phyloP scores from a whole-genome alignment of 345 rosid species.

The Streptanthus diversifolius region DNA sequence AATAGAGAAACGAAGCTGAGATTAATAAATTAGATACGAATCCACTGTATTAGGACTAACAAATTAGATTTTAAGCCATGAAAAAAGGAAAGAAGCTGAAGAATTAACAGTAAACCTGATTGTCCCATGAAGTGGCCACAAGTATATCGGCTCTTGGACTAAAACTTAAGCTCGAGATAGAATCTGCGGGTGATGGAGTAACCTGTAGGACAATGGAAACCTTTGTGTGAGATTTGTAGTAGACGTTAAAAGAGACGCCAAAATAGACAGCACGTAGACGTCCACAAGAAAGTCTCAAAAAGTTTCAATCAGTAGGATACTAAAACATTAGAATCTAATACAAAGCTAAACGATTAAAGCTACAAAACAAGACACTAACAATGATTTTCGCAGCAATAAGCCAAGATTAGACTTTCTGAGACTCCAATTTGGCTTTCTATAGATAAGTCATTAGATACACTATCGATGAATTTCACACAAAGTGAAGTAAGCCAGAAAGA shows the following conservation, averaged over 20 bases:
- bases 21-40: background rate
- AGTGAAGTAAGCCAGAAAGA: background rate
- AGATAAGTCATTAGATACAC: background rate
- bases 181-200: constrained; percentile 76
- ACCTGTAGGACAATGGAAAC: constrained; percentile 44
- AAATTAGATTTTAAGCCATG: background rate
- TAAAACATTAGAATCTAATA: background rate
- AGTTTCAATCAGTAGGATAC: background rate
- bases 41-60: background rate
- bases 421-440: background rate
- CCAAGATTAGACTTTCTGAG: background rate
- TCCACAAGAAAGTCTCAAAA: background rate
- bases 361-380: background rate
- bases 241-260: background rate
- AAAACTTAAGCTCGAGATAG: constrained; percentile 85
- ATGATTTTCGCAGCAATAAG: background rate
- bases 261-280: background rate
- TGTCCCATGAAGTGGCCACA: constrained; percentile 98
- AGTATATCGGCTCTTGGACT: constrained; percentile 89
- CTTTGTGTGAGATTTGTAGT: background rate
- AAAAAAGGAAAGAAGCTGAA: background rate
- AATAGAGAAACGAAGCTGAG: background rate
- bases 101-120: constrained; percentile 59
- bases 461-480: background rate
- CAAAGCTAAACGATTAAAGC: background rate